Percentiles rank a stretch among this genome's conserved stretches.
phyloP scores from a whole-genome alignment of 768 basidiomycete genomes.

The Rhodotorula toruloides region DNA sequence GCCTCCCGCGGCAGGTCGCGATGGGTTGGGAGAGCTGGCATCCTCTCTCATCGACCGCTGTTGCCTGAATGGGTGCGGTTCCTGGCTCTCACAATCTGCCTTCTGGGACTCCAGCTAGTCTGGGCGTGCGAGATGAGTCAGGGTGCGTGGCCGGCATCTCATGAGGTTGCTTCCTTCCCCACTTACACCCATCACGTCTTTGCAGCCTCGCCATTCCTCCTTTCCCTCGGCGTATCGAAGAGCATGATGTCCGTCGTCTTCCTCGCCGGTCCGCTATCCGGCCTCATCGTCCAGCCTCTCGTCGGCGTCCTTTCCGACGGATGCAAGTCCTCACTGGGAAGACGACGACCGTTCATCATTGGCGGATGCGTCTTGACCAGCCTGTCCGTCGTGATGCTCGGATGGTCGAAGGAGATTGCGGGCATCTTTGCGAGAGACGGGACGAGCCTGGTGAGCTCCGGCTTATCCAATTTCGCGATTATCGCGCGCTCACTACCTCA shows the following conservation, averaged over 20 bases:
- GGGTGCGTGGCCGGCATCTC: conserved; percentile 48
- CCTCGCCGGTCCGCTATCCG: conserved; percentile 83
- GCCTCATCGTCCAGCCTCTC: conserved; percentile 82
- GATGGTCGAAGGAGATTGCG: conserved; percentile 70
- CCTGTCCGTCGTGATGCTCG: conserved; percentile 70
- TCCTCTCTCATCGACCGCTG: conserved; percentile 33
- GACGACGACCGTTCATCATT: conserved; percentile 81
- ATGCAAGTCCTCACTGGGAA: conserved; percentile 73
- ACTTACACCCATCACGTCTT: neutral
- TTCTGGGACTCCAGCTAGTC: conserved; percentile 78
- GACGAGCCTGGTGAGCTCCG: conserved; percentile 9
- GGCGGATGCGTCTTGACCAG: conserved; percentile 63
- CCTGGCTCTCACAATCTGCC: conserved; percentile 67
- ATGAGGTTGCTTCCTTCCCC: no score
- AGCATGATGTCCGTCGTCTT: conserved; percentile 84
- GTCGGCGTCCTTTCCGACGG: conserved; percentile 69
- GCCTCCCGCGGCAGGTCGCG: neutral
- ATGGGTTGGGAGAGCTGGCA: conserved; percentile 23
- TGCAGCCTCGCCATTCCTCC: conserved; percentile 69
- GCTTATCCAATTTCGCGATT: no score
- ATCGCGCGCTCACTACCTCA: no score
- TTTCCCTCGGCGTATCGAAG: conserved; percentile 81
- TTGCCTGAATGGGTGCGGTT: conserved; percentile 66
- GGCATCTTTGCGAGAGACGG: conserved; percentile 44
- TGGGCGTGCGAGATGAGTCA: conserved; percentile 97